phyloP scores from a whole-genome alignment of 2,329 filamentous ascomycete genomes.

The Calonectria pteridis region DNA sequence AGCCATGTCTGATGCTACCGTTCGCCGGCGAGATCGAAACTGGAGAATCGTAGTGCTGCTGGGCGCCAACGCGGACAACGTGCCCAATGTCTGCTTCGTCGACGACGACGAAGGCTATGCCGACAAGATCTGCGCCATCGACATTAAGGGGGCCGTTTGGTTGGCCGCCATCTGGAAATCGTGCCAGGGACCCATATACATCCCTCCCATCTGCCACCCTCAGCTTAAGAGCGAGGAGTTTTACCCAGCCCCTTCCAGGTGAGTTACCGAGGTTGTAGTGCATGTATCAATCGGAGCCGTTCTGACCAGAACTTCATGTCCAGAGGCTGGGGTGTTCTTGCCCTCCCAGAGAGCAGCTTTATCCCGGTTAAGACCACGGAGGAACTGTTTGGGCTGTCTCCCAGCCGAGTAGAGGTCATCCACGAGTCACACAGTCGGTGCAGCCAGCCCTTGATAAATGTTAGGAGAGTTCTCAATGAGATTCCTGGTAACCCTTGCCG shows the following conservation, averaged over 20 bases:
- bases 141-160: conserved; percentile 63
- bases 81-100: conserved; percentile 66
- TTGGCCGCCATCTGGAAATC: conserved; percentile 65
- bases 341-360: conserved; percentile 60
- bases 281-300: background rate
- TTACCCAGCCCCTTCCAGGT: conserved; percentile 45
- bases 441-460: conserved; percentile 42
- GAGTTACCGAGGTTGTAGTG: conserved; percentile 18
- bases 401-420: conserved; percentile 35
- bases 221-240: conserved; percentile 47
- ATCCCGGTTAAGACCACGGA: conserved; percentile 50
- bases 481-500: conserved; percentile 50
- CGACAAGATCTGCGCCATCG: conserved; percentile 63
- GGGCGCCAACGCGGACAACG: conserved; percentile 56
- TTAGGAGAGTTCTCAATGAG: conserved; percentile 40
- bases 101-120: conserved; percentile 61
- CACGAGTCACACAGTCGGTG: conserved; percentile 24
- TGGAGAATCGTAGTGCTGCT: conserved; percentile 65
- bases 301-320: conserved; percentile 11
- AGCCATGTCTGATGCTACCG: conserved; percentile 34
- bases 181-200: conserved; percentile 41
- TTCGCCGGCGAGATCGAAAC: conserved; percentile 58
- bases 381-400: conserved; percentile 49
- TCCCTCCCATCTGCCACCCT: conserved; percentile 39
- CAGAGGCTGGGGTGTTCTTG: conserved; percentile 64